phyloP scores from a whole-genome alignment of 2,329 filamentous ascomycete genomes.

The Fusarium camptoceras region DNA sequence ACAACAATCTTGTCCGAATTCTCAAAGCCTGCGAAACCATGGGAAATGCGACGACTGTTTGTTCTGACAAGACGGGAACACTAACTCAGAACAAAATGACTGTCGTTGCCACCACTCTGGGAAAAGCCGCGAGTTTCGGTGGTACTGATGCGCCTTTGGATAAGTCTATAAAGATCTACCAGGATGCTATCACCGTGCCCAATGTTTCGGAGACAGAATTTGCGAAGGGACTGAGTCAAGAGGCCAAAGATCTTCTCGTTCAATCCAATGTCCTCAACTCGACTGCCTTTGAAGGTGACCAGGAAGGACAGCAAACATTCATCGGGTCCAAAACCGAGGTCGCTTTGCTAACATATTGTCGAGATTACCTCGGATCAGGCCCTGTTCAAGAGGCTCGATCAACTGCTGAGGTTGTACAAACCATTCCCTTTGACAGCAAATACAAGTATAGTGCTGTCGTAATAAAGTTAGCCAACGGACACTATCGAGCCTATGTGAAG shows the following conservation, averaged over 20 bases:
- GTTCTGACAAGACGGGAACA: conserved; percentile 70
- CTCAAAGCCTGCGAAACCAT: conserved; percentile 78
- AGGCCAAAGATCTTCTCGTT: conserved; percentile 71
- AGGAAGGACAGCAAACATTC: conserved; percentile 59
- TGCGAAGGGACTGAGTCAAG: conserved; percentile 34
- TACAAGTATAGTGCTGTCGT: conserved; percentile 69
- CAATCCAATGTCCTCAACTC: conserved; percentile 68
- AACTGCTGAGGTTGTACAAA: conserved; percentile 60
- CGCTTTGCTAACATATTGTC: conserved; percentile 63
- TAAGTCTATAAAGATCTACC: conserved; percentile 37
- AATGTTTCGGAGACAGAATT: conserved; percentile 48
- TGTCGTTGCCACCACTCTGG: conserved; percentile 76
- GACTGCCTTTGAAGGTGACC: conserved; percentile 66
- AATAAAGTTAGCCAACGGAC: conserved; percentile 57
- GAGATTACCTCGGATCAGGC: conserved; percentile 62
- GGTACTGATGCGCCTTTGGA: conserved; percentile 39
- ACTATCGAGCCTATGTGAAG: conserved; percentile 65
- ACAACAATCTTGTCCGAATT: conserved; percentile 76
- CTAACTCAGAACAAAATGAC: conserved; percentile 76
- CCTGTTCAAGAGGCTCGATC: conserved; percentile 59
- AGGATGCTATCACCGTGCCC: conserved; percentile 35
- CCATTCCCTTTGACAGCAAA: conserved; percentile 66
- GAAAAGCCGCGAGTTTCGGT: conserved; percentile 54
- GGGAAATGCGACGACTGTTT: conserved; percentile 79
- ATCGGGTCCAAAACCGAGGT: conserved; percentile 69